A percentile compares a stretch with the other conserved stretches of the same genome.
These are phyloP conservation scores for Naganishia cerealis DNA, from an alignment of 1,284 basidiomycete species.

Conservation along the genomic window DNA sequence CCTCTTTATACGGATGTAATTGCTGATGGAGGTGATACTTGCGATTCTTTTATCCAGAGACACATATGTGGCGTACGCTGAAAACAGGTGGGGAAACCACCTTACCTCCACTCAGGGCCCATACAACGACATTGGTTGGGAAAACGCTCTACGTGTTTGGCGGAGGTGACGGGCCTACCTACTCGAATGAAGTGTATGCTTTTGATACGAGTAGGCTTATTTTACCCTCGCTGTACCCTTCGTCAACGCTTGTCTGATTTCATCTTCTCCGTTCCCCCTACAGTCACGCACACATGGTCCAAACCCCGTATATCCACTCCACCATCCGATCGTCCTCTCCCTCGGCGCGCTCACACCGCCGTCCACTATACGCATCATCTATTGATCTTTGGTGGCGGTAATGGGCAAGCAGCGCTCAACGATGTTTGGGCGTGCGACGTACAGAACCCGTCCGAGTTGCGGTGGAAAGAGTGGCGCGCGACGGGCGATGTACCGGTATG, in stretches of 20 bases:
- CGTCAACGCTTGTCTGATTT: constrained; percentile 27
- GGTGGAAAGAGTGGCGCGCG: constrained; percentile 59
- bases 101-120: constrained; percentile 80
- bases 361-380: constrained; percentile 72
- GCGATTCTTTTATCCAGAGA: constrained; percentile 60
- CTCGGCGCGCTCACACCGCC: constrained; percentile 81
- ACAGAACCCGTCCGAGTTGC: constrained; percentile 43
- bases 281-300: constrained; percentile 65
- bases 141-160: constrained; percentile 75
- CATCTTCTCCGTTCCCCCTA: neutral
- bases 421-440: constrained; percentile 84
- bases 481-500: constrained; percentile 57
- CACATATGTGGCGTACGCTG: constrained; percentile 82
- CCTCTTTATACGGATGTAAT: neutral
- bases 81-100: constrained; percentile 68
- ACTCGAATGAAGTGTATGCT: constrained; percentile 67
- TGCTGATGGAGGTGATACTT: constrained; percentile 16
- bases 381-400: constrained; percentile 88
- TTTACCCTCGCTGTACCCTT: constrained; percentile 31
- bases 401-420: constrained; percentile 81
- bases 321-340: constrained; percentile 58
- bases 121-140: constrained; percentile 82
- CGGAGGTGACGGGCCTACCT: constrained; percentile 72
- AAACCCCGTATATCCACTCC: constrained; percentile 47
- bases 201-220: constrained; percentile 67